These are phyloP conservation scores for Chalciporus sphaerocephalus DNA, from an alignment of 768 basidiomycete genomes.

Conservation along the genomic window DNA sequence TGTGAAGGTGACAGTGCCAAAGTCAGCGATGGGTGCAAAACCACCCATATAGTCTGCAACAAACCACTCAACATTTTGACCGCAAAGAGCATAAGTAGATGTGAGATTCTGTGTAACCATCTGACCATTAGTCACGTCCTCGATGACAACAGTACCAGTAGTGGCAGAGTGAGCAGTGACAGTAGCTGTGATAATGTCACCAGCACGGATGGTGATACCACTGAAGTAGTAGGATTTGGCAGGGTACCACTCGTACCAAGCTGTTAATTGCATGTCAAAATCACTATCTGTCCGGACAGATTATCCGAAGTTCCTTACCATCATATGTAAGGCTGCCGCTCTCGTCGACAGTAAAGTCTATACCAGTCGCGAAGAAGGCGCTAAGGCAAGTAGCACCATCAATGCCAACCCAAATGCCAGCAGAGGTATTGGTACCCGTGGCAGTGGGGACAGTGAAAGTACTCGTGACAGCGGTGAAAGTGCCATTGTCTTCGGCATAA, in stretches of 20 bases:
- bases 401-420: slow-evolving; percentile 24
- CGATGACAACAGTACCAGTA: slow-evolving; percentile 13
- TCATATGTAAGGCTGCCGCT: slow-evolving; percentile 4
- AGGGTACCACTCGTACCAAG: slow-evolving; percentile 24
- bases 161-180: slow-evolving; percentile 17
- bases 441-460: slow-evolving; percentile 19
- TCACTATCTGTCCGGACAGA: not conserved
- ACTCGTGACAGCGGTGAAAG: slow-evolving; percentile 17
- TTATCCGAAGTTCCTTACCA: slow-evolving; percentile 2
- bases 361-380: slow-evolving; percentile 18
- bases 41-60: slow-evolving; percentile 12
- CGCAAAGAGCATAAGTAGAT: slow-evolving; percentile 17
- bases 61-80: slow-evolving; percentile 21
- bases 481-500: slow-evolving; percentile 6
- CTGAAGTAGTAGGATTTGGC: slow-evolving; percentile 13
- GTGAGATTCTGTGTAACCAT: slow-evolving; percentile 2
- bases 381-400: slow-evolving; percentile 13
- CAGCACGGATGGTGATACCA: slow-evolving; percentile 11
- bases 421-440: slow-evolving; percentile 8
- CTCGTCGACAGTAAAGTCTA: slow-evolving; percentile 4
- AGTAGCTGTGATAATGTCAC: slow-evolving; percentile 14
- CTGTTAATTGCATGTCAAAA: slow-evolving; percentile 1
- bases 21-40: slow-evolving; percentile 15
- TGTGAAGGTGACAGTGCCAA: slow-evolving; percentile 18
- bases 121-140: slow-evolving; percentile 18